Conservation (phyloP, 345 rosid species). For the Gossypium thurberi region DNA sequence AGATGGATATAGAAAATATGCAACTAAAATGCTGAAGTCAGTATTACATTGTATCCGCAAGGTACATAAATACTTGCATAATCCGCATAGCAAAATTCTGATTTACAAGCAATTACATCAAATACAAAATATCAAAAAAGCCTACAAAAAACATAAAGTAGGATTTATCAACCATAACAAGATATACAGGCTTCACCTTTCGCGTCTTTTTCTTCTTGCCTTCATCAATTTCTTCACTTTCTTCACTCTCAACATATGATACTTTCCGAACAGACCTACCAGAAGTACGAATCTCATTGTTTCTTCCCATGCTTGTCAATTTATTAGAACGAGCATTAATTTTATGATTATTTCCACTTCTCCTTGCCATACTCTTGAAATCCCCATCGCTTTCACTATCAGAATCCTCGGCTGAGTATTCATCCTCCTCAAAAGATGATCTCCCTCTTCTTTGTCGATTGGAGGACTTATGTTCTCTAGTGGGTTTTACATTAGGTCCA, state of each 20-base stretch:
- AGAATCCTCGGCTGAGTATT: constrained; percentile 62
- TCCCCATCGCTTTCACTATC: constrained; percentile 57
- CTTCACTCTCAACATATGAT: constrained; percentile 98
- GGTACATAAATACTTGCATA: background rate
- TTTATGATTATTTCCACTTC: constrained; percentile 59
- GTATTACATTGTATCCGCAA: background rate
- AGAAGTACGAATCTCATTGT: constrained; percentile 81
- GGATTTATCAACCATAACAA: constrained; percentile 7
- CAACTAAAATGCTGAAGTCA: background rate
- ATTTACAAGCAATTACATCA: constrained; percentile 4
- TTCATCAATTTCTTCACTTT: constrained; percentile 91
- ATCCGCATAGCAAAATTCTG: background rate
- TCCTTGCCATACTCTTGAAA: constrained; percentile 50
- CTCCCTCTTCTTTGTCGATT: constrained; percentile 57
- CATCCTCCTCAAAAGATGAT: constrained; percentile 59
- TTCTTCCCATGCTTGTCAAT: constrained; percentile 36
- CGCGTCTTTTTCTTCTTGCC: constrained; percentile 64
- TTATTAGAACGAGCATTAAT: constrained; percentile 45
- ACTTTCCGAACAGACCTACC: constrained; percentile 88
- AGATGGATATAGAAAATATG: background rate
- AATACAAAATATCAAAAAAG: background rate
- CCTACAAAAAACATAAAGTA: background rate
- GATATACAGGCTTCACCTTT: constrained; percentile 45
- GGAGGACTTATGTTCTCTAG: constrained; percentile 45
- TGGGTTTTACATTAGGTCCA: constrained; percentile 40